phyloP scores from a whole-genome alignment of 75 land plant genomes.

The Chamaecyparis obtusa region DNA sequence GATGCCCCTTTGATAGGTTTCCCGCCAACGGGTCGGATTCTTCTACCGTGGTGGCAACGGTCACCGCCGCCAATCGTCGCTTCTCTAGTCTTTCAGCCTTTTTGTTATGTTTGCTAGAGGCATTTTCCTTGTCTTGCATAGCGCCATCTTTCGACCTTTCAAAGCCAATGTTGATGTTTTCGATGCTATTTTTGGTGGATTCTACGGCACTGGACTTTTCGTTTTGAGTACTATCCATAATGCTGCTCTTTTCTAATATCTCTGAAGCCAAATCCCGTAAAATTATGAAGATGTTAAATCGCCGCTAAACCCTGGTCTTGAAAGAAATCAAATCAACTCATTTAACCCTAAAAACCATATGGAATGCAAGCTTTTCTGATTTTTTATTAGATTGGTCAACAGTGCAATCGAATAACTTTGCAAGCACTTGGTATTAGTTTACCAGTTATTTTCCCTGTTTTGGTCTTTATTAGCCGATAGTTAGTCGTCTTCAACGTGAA shows the following conservation, averaged over 20 bases:
- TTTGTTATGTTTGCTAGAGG: conserved; percentile 61
- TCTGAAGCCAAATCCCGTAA: neutral
- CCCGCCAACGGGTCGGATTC: conserved; percentile 51
- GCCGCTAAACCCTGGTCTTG: neutral
- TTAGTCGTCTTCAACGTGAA: no score
- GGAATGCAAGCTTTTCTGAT: no score
- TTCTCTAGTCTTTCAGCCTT: conserved; percentile 29
- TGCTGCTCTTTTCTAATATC: neutral
- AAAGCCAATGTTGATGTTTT: neutral
- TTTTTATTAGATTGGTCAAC: no score
- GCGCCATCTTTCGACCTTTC: neutral
- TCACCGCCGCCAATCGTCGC: conserved; percentile 36
- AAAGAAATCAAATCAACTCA: neutral
- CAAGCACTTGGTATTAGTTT: no score
- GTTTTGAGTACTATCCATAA: neutral
- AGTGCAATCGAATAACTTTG: no score
- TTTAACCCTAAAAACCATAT: no score
- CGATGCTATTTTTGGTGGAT: neutral
- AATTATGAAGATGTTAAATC: neutral
- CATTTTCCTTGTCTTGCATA: conserved; percentile 41
- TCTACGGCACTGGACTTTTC: neutral
- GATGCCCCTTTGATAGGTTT: conserved; percentile 68
- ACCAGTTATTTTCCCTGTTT: no score
- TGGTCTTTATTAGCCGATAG: no score
- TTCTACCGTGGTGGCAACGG: conserved; percentile 14